These are phyloP conservation scores for Sporothrix dimorphospora DNA, from an alignment of 2,329 filamentous ascomycete species.

Conservation along the genomic window DNA sequence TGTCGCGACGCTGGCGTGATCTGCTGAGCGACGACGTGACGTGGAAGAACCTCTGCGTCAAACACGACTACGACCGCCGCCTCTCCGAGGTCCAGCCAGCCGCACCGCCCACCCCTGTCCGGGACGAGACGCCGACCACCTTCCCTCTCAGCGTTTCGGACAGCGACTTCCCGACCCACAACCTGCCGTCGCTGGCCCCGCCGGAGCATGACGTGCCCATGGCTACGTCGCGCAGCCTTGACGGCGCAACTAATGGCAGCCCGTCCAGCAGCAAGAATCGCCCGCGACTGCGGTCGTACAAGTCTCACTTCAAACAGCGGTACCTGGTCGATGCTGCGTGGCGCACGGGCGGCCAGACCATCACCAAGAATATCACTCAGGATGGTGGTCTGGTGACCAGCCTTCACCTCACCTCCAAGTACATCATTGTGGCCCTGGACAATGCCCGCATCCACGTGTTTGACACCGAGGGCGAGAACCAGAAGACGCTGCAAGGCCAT, in stretches of 20 bases:
- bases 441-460: conserved; percentile 99
- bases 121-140: conserved; percentile 39
- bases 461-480: conserved; percentile 83
- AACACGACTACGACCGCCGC: conserved; percentile 79
- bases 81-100: conserved; percentile 54
- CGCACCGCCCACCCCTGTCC: conserved; percentile 38
- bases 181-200: conserved; percentile 43
- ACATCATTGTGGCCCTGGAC: conserved; percentile 96
- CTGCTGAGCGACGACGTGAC: conserved; percentile 95
- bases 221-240: conserved; percentile 57
- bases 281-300: conserved; percentile 79
- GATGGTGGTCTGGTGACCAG: conserved; percentile 97
- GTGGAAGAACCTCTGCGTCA: conserved; percentile 96
- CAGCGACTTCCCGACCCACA: conserved; percentile 26
- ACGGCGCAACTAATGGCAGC: conserved; percentile 41
- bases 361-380: conserved; percentile 86
- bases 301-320: conserved; percentile 95
- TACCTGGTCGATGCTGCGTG: conserved; percentile 97
- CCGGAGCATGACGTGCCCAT: conserved; percentile 39
- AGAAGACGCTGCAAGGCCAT: conserved; percentile 89
- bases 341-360: conserved; percentile 86
- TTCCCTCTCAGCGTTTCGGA: conserved; percentile 42
- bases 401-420: conserved; percentile 88
- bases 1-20: conserved; percentile 93
- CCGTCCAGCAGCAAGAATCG: conserved; percentile 44